A percentile compares a stretch with the other conserved stretches of the same genome.
phyloP scores from a whole-genome alignment of 164 flowering plant species.

The Stephania yunnanensis region DNA sequence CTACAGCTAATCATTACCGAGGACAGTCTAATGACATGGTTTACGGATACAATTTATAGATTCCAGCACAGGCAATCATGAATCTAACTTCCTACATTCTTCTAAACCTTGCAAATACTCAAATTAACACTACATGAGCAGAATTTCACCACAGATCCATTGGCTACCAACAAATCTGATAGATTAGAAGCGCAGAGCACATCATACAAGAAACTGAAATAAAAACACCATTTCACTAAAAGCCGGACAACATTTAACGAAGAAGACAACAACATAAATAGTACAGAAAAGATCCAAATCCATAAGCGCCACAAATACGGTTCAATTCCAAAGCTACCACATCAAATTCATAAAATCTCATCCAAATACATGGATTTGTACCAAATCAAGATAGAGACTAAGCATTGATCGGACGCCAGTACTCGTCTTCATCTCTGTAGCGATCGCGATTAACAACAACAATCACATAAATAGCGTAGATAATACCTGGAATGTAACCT shows the following conservation, averaged over 20 bases:
- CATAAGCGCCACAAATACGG: not conserved
- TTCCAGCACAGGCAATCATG: not conserved
- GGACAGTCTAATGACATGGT: too few relatives aligned
- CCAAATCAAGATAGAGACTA: constrained; percentile 1
- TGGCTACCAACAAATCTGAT: not conserved
- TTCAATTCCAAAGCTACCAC: not conserved
- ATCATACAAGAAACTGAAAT: not conserved
- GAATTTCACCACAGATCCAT: not conserved
- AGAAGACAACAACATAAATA: not conserved
- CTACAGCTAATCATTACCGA: too few relatives aligned
- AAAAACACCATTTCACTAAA: not conserved
- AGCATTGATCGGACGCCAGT: constrained; percentile 19
- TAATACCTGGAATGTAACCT: constrained; percentile 46
- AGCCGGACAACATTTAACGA: not conserved
- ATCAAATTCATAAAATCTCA: not conserved
- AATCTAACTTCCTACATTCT: not conserved
- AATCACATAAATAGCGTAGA: constrained; percentile 44
- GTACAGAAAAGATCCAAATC: not conserved
- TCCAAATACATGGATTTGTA: not conserved
- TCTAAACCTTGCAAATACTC: not conserved
- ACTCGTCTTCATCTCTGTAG: constrained; percentile 6
- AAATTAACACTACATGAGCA: not conserved
- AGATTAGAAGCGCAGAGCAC: not conserved
- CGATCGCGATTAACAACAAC: constrained; percentile 23
- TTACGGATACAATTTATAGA: not conserved